These are phyloP conservation scores for Monilinia polystroma DNA, from an alignment of 2,329 filamentous ascomycete genomes.

Conservation along the genomic window DNA sequence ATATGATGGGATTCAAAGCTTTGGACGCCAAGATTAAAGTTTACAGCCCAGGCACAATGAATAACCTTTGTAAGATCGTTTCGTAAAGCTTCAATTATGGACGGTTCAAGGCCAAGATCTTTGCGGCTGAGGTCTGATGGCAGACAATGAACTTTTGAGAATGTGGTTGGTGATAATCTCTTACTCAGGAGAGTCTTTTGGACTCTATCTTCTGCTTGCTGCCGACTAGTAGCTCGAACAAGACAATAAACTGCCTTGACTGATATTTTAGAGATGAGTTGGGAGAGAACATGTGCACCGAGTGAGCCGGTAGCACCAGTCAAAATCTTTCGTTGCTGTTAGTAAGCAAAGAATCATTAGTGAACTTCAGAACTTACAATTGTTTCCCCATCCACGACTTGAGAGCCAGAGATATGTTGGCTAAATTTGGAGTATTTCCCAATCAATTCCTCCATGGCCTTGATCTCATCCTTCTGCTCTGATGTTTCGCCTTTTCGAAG, in stretches of 20 bases:
- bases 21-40: slow-evolving; percentile 54
- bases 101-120: slow-evolving; percentile 44
- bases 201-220: slow-evolving; percentile 21
- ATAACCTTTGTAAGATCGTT: slow-evolving; percentile 46
- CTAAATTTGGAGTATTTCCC: slow-evolving; percentile 45
- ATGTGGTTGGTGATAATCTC: slow-evolving; percentile 27
- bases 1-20: slow-evolving; percentile 51
- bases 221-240: slow-evolving; percentile 43
- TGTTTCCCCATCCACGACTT: slow-evolving; percentile 27
- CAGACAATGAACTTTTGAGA: slow-evolving; percentile 43
- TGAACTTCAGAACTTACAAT: slow-evolving; percentile 23
- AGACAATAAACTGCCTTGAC: slow-evolving; percentile 46
- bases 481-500: slow-evolving; percentile 43
- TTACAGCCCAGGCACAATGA: slow-evolving; percentile 55
- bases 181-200: slow-evolving; percentile 8
- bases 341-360: neutral
- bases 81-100: slow-evolving; percentile 37
- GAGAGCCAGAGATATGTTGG: slow-evolving; percentile 27
- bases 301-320: slow-evolving; percentile 67
- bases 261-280: slow-evolving; percentile 46
- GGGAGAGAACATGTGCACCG: slow-evolving; percentile 58
- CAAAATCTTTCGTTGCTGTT: slow-evolving; percentile 44
- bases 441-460: slow-evolving; percentile 49
- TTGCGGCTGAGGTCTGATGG: slow-evolving; percentile 43
- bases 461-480: slow-evolving; percentile 36